Percentiles rank a stretch among this genome's conserved stretches.
phyloP scores from a whole-genome alignment of 2,329 filamentous ascomycete species.

The Nemania abortiva region DNA sequence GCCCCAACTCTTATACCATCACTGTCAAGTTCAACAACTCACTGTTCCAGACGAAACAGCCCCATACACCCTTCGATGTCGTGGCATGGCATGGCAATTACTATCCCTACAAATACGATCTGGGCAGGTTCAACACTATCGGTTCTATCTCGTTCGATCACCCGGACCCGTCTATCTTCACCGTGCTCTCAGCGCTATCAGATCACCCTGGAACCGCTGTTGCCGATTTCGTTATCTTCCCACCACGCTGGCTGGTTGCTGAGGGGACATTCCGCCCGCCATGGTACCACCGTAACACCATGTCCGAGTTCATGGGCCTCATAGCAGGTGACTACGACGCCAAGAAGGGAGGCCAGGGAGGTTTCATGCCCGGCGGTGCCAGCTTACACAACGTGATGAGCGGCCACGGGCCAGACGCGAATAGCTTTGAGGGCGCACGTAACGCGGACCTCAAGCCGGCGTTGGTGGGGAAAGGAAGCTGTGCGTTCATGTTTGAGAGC shows the following conservation, averaged over 20 bases:
- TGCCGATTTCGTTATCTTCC: constrained; percentile 73
- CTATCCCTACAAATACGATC: constrained; percentile 78
- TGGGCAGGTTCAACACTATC: constrained; percentile 75
- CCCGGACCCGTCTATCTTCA: constrained; percentile 77
- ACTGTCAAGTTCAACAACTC: constrained; percentile 71
- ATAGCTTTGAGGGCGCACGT: constrained; percentile 66
- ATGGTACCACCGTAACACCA: constrained; percentile 71
- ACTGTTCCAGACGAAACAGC: constrained; percentile 70
- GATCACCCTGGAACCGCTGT: constrained; percentile 66
- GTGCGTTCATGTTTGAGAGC: constrained; percentile 78
- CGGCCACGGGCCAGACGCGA: constrained; percentile 66
- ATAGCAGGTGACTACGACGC: constrained; percentile 64
- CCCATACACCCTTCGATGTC: constrained; percentile 75
- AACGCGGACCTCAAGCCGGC: constrained; percentile 71
- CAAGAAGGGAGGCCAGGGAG: constrained; percentile 60
- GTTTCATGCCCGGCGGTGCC: constrained; percentile 62
- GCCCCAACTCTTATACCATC: constrained; percentile 58
- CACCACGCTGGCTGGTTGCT: constrained; percentile 70
- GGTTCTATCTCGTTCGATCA: constrained; percentile 76
- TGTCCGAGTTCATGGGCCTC: constrained; percentile 66
- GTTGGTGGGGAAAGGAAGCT: constrained; percentile 71
- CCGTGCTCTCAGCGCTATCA: constrained; percentile 67
- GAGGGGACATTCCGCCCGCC: constrained; percentile 72
- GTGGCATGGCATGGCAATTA: constrained; percentile 80
- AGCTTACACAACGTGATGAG: constrained; percentile 72